A percentile compares a stretch with the other conserved stretches of the same genome.
These are phyloP conservation scores for Colletotrichum plurivorum DNA, from an alignment of 2,329 filamentous ascomycete genomes.

Conservation along the genomic window DNA sequence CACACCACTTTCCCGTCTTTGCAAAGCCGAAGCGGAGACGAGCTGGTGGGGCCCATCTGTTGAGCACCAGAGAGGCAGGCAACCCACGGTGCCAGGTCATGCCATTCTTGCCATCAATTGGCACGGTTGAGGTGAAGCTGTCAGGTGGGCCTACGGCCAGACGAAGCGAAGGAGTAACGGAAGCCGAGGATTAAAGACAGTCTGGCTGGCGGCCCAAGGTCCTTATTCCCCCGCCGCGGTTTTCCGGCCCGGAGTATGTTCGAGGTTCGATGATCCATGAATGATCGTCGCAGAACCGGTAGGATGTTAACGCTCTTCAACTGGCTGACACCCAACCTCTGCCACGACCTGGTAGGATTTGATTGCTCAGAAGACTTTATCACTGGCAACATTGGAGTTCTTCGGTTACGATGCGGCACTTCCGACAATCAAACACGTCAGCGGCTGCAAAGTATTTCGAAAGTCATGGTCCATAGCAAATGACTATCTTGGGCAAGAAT, in stretches of 20 bases:
- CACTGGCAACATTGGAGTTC: no score
- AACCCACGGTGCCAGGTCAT: background rate
- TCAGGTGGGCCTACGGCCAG: no score
- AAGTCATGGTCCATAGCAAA: background rate
- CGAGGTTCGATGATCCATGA: slow-evolving; percentile 7
- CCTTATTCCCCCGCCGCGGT: slow-evolving; percentile 21
- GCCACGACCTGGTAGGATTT: no score
- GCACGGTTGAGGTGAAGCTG: slow-evolving; percentile 14
- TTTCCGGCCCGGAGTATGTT: slow-evolving; percentile 25
- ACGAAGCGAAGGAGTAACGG: no score
- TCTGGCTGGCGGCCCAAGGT: slow-evolving; percentile 17
- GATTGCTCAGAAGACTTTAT: no score
- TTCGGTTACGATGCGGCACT: slow-evolving; percentile 42
- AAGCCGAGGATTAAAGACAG: slow-evolving; percentile 5
- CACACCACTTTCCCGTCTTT: no score
- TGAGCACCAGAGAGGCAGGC: background rate
- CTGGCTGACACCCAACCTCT: background rate
- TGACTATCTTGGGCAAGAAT: background rate
- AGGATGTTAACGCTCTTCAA: background rate
- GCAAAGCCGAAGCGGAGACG: background rate
- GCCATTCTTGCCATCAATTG: slow-evolving; percentile 13
- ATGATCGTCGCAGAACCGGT: slow-evolving; percentile 5
- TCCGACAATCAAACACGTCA: slow-evolving; percentile 48
- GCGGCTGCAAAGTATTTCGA: no score
- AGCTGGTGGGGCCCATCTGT: slow-evolving; percentile 12